Evolutionary conservation across 805 yeast genomes (phyloP).

Genomic region (Diddensiella transvaalensis): DNA sequence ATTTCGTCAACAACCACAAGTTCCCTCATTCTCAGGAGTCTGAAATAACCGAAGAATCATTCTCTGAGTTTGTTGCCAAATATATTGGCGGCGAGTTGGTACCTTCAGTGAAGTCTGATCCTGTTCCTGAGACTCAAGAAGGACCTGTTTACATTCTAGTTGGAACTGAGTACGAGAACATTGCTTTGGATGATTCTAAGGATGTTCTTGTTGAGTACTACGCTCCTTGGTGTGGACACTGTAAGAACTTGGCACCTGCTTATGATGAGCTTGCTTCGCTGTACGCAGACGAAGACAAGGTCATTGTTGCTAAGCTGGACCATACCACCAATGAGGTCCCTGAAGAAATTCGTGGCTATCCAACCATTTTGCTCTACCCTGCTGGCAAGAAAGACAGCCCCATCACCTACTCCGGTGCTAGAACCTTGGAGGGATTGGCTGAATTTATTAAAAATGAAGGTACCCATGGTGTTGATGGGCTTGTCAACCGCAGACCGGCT

Average conservation of each 20-base stretch:
- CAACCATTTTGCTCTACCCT: constrained; percentile 87
- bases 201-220: constrained; percentile 82
- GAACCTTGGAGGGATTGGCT: constrained; percentile 69
- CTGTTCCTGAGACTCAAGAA: constrained; percentile 75
- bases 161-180: constrained; percentile 72
- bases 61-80: constrained; percentile 59
- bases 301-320: constrained; percentile 80
- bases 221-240: constrained; percentile 99
- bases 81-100: constrained; percentile 61
- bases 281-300: constrained; percentile 55
- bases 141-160: constrained; percentile 71
- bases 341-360: constrained; percentile 82
- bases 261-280: constrained; percentile 82
- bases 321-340: constrained; percentile 87
- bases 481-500: constrained; percentile 32
- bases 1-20: constrained; percentile 62
- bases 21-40: constrained; percentile 66
- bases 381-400: constrained; percentile 73
- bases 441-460: constrained; percentile 71
- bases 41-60: constrained; percentile 48
- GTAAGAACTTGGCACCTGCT: constrained; percentile 79
- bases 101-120: constrained; percentile 81
- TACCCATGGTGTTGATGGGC: constrained; percentile 56
- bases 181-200: constrained; percentile 61
- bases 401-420: constrained; percentile 60